phyloP scores from a whole-genome alignment of 1,139 yeast species.

The Scheffersomyces cryptocercus region DNA sequence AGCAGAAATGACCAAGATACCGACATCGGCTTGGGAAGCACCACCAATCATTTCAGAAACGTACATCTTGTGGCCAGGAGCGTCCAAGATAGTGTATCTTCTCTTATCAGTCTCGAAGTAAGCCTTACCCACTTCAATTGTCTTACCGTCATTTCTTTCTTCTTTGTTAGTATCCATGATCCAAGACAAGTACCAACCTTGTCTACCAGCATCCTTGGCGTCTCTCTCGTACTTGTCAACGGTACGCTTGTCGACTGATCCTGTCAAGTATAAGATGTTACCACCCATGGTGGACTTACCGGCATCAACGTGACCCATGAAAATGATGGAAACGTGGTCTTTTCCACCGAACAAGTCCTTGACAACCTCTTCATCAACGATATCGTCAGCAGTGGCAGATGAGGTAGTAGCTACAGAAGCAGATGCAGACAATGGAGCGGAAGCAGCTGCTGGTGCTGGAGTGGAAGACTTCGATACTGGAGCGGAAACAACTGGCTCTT shows the following conservation, averaged over 20 bases:
- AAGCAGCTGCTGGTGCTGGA: conserved; percentile 12
- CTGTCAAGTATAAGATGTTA: conserved; percentile 86
- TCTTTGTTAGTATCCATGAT: conserved; percentile 99
- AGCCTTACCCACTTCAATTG: conserved; percentile 98
- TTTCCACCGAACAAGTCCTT: conserved; percentile 95
- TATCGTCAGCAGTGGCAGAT: conserved; percentile 76
- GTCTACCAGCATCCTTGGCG: conserved; percentile 99
- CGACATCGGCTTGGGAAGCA: conserved; percentile 99
- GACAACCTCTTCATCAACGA: conserved; percentile 84
- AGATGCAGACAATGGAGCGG: conserved; percentile 21
- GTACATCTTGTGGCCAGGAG: conserved; percentile 99
- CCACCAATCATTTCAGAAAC: conserved; percentile 99
- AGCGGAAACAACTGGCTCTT: conserved; percentile 10
- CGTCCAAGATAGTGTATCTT: conserved; percentile 96
- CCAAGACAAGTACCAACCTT: conserved; percentile 99
- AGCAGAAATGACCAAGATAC: conserved; percentile 93
- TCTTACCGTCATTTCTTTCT: conserved; percentile 98
- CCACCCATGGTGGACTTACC: conserved; percentile 99
- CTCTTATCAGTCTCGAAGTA: conserved; percentile 97
- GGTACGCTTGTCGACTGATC: conserved; percentile 98
- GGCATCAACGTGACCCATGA: conserved; percentile 99
- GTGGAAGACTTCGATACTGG: conserved; percentile 15
- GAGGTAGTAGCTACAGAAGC: conserved; percentile 49
- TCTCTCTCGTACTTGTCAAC: conserved; percentile 97
- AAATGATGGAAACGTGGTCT: conserved; percentile 93